Conservation (phyloP, 306 rosid species). For the Cucumis melo region DNA sequence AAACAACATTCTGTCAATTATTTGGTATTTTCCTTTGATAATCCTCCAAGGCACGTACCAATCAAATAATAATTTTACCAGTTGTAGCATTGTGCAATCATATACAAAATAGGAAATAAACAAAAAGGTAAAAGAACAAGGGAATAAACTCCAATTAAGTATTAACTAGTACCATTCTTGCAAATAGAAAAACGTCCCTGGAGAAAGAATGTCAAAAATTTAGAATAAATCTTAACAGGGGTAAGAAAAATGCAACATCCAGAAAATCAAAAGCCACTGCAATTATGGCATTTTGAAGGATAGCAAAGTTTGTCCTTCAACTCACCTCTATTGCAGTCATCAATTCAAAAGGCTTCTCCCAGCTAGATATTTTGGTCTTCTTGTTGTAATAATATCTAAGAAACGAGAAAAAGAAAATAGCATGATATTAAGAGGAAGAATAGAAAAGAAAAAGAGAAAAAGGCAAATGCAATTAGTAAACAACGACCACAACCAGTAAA, state of each 20-base stretch:
- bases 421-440: neutral
- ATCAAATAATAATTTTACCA: neutral
- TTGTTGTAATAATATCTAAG: conserved; percentile 77
- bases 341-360: conserved; percentile 91
- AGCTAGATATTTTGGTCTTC: conserved; percentile 66
- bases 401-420: neutral
- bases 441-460: neutral
- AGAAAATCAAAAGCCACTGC: neutral
- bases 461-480: conserved; percentile 6
- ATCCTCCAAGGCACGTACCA: neutral
- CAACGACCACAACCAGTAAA: neutral
- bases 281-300: neutral
- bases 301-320: conserved; percentile 19
- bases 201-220: neutral
- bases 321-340: conserved; percentile 90
- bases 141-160: neutral
- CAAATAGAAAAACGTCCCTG: neutral
- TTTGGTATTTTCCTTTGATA: neutral
- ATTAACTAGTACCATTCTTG: neutral
- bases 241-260: neutral
- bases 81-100: neutral
- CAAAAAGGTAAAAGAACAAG: neutral
- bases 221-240: neutral
- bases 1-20: neutral
- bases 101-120: neutral